phyloP scores from a whole-genome alignment of 2,329 filamentous ascomycete species.

The Talaromyces sp. region DNA sequence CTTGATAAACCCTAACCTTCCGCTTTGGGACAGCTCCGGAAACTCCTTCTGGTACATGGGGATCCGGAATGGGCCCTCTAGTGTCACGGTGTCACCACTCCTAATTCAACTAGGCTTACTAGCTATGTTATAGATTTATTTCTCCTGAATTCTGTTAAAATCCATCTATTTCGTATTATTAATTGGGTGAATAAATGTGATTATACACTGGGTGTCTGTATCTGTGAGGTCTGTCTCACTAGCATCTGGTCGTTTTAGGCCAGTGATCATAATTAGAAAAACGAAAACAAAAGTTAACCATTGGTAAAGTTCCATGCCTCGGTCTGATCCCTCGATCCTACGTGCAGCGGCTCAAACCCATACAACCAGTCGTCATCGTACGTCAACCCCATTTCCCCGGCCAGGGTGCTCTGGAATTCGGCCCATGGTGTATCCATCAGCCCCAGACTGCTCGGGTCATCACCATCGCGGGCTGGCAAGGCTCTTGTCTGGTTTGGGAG shows the following conservation, averaged over 20 bases:
- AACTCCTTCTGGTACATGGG: not conserved
- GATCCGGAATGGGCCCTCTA: not conserved
- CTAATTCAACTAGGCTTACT: not conserved
- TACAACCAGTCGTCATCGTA: conserved; percentile 4
- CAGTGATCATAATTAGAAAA: not conserved
- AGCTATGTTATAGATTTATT: not conserved
- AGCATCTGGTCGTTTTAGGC: not conserved
- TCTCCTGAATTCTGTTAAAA: not conserved
- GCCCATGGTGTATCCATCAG: conserved; percentile 2
- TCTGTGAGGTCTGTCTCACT: not conserved
- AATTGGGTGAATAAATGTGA: not conserved
- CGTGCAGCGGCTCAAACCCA: conserved; percentile 10
- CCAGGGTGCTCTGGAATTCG: conserved; percentile 1
- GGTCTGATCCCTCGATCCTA: not conserved
- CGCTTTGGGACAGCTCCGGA: not conserved
- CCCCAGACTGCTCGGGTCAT: not conserved
- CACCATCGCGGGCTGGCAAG: not conserved
- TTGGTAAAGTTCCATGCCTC: conserved; percentile 4
- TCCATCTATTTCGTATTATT: not conserved
- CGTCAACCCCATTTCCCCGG: conserved; percentile 8
- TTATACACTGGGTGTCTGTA: not conserved
- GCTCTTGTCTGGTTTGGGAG: not conserved
- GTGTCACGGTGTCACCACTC: not conserved
- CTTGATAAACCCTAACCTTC: not conserved
- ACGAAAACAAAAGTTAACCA: not conserved